These are phyloP conservation scores for Cryptococcus maquisensis DNA, from an alignment of 1,284 basidiomycete genomes.

Conservation along the genomic window DNA sequence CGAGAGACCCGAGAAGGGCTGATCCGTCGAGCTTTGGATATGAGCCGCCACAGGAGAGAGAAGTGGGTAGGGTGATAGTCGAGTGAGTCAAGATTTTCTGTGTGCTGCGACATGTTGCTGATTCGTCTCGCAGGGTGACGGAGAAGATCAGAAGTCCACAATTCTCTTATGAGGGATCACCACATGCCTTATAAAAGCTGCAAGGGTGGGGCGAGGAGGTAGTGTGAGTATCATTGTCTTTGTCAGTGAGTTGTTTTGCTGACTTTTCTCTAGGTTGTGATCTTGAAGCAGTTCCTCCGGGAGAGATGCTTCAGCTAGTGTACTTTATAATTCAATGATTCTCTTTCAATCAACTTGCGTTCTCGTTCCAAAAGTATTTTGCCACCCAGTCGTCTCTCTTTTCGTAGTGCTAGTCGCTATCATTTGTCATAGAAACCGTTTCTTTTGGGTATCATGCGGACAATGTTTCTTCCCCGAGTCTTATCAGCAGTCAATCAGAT, in stretches of 20 bases:
- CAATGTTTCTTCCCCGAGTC: not conserved
- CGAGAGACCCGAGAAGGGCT: constrained; percentile 32
- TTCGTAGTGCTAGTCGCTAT: too few species aligned
- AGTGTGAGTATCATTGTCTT: too few species aligned
- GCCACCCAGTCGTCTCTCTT: too few species aligned
- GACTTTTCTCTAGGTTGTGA: too few species aligned
- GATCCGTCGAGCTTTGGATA: constrained; percentile 40
- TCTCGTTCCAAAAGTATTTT: too few species aligned
- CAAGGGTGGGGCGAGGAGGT: not conserved
- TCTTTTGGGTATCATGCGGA: not conserved
- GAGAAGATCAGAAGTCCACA: constrained; percentile 35
- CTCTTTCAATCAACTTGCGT: too few species aligned
- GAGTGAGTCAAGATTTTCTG: constrained; percentile 28
- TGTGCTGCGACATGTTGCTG: constrained; percentile 1
- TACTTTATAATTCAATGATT: too few species aligned
- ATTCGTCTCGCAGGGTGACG: constrained; percentile 21
- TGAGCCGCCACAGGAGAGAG: constrained; percentile 36
- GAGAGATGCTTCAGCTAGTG: too few species aligned
- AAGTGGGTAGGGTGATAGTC: constrained; percentile 38
- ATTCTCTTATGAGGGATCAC: constrained; percentile 31
- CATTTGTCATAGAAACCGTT: too few species aligned
- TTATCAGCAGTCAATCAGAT: too few species aligned
- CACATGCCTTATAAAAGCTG: constrained; percentile 26
- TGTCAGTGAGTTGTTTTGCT: too few species aligned
- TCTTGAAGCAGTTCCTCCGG: too few species aligned